These are phyloP conservation scores for Conticribra guillardii DNA, from an alignment of 108 stramenopile species.

Conservation along the genomic window DNA sequence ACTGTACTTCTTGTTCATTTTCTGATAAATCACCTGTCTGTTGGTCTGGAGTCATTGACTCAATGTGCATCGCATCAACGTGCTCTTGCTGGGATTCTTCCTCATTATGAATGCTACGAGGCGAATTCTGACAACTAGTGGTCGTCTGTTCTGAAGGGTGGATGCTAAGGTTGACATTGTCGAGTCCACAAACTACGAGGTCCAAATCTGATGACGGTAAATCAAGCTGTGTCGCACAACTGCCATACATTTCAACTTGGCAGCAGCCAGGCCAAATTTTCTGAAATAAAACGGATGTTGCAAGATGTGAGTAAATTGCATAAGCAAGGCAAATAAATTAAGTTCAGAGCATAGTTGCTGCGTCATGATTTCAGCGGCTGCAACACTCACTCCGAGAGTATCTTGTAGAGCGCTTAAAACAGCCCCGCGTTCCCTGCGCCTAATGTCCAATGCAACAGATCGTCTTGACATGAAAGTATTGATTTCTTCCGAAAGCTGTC, in stretches of 20 bases:
- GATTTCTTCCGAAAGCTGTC: slow-evolving; percentile 74
- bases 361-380: neutral
- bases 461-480: slow-evolving; percentile 78
- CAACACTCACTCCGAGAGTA: slow-evolving; percentile 53
- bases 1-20: neutral
- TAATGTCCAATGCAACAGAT: slow-evolving; percentile 58
- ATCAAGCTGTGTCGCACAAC: slow-evolving; percentile 86
- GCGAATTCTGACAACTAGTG: neutral
- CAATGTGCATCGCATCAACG: neutral
- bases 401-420: slow-evolving; percentile 74
- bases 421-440: slow-evolving; percentile 70
- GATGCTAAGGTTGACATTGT: slow-evolving; percentile 29
- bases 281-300: slow-evolving; percentile 13
- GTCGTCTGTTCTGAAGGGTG: slow-evolving; percentile 6
- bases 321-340: slow-evolving; percentile 8
- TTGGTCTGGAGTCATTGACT: neutral
- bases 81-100: neutral
- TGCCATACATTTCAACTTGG: slow-evolving; percentile 88
- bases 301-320: no score
- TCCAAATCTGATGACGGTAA: slow-evolving; percentile 91
- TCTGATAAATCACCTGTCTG: neutral
- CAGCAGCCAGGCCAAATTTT: slow-evolving; percentile 71
- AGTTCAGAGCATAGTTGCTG: no score
- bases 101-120: slow-evolving; percentile 1
- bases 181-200: slow-evolving; percentile 80